A percentile compares a stretch with the other conserved stretches of the same genome.
Evolutionary conservation across 78 protist genomes (phyloP).

Genomic region (Dictyostelium capitatum): DNA sequence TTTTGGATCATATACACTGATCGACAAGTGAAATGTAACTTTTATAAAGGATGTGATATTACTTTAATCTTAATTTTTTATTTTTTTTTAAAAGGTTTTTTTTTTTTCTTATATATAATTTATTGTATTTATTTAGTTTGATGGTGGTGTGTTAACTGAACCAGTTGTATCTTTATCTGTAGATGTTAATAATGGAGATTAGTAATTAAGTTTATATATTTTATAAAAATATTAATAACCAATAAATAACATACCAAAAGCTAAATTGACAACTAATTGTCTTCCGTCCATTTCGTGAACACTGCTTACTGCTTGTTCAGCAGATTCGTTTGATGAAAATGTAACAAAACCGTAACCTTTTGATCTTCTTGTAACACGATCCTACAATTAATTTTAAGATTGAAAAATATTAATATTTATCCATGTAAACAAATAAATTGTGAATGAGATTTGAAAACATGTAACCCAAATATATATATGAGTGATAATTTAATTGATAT

Average conservation of each 20-base stretch:
- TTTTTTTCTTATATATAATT: neutral
- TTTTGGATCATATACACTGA: no score
- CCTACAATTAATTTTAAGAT: neutral
- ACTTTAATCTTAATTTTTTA: no score
- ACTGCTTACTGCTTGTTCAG: constrained; percentile 30
- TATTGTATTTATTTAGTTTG: no score
- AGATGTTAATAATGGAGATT: neutral
- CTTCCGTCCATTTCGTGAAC: constrained; percentile 62
- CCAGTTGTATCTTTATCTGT: neutral
- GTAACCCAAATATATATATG: no score
- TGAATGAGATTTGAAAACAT: neutral
- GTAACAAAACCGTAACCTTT: constrained; percentile 77
- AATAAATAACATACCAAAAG: constrained; percentile 43
- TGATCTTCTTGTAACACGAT: constrained; percentile 76
- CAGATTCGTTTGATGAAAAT: constrained; percentile 30
- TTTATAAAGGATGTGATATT: no score
- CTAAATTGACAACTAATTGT: constrained; percentile 64
- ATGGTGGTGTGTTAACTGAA: neutral
- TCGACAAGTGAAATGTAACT: no score
- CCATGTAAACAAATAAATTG: no score
- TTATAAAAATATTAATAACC: no score
- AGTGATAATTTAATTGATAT: neutral
- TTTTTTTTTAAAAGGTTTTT: neutral
- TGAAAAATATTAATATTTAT: neutral
- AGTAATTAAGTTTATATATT: neutral